Conservation (phyloP, 306 rosid genomes). For the Begonia masoniana region DNA sequence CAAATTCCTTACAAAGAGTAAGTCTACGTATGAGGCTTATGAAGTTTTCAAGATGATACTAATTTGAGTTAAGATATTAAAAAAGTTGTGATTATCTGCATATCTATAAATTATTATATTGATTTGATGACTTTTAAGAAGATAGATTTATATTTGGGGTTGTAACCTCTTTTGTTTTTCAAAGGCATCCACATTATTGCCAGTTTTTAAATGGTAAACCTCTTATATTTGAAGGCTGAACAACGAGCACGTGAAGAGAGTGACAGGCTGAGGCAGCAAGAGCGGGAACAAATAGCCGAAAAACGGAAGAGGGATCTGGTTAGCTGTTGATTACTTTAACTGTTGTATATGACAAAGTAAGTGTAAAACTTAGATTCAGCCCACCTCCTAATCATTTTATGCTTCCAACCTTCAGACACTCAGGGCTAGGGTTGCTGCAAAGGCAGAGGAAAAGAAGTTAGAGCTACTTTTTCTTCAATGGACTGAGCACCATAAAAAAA, state of each 20-base stretch:
- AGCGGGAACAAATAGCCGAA: slow-evolving; percentile 84
- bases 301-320: slow-evolving; percentile 93
- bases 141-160: no score
- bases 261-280: slow-evolving; percentile 78
- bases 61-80: no score
- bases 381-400: not conserved
- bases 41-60: no score
- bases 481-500: slow-evolving; percentile 88
- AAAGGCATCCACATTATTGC: no score
- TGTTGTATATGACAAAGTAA: not conserved
- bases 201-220: not conserved
- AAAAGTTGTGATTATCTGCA: no score
- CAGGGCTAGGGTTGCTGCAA: slow-evolving; percentile 92
- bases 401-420: slow-evolving; percentile 45
- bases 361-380: not conserved
- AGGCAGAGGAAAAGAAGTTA: slow-evolving; percentile 94
- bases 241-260: slow-evolving; percentile 98
- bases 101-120: no score
- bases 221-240: slow-evolving; percentile 55
- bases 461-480: slow-evolving; percentile 94
- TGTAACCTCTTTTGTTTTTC: no score
- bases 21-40: slow-evolving; percentile 15
- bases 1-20: slow-evolving; percentile 80
- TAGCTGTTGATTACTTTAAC: slow-evolving; percentile 7
- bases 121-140: no score